These are phyloP conservation scores for Fusarium nisikadoi DNA, from an alignment of 2,329 filamentous ascomycete species.

Conservation along the genomic window DNA sequence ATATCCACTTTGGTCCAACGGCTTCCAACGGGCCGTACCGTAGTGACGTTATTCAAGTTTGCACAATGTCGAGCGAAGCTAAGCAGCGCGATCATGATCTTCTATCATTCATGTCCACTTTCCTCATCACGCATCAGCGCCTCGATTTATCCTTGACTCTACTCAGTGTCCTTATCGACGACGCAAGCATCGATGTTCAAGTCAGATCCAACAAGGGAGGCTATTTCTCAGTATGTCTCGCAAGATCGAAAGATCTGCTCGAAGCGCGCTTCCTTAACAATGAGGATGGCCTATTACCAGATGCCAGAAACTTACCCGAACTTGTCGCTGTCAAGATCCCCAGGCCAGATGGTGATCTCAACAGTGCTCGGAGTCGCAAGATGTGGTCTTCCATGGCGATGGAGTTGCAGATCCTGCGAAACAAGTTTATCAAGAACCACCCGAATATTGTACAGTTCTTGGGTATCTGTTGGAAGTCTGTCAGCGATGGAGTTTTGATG, in stretches of 20 bases:
- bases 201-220: not conserved
- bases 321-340: not conserved
- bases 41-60: not conserved
- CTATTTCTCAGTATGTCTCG: not conserved
- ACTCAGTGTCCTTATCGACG: not conserved
- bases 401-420: not conserved
- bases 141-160: not conserved
- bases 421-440: not conserved
- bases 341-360: not conserved
- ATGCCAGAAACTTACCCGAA: accelerated
- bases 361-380: not conserved
- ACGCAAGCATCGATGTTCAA: not conserved
- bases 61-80: not conserved
- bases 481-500: not conserved
- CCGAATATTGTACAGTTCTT: accelerated
- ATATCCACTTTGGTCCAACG: accelerated
- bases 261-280: not conserved
- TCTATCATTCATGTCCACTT: not conserved
- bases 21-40: not conserved
- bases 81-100: not conserved
- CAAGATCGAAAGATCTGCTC: not conserved
- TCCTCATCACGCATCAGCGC: not conserved
- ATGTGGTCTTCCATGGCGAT: not conserved
- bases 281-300: not conserved
- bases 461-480: not conserved